phyloP scores from a whole-genome alignment of 2,329 filamentous ascomycete species.

The Juglanconis juglandina region DNA sequence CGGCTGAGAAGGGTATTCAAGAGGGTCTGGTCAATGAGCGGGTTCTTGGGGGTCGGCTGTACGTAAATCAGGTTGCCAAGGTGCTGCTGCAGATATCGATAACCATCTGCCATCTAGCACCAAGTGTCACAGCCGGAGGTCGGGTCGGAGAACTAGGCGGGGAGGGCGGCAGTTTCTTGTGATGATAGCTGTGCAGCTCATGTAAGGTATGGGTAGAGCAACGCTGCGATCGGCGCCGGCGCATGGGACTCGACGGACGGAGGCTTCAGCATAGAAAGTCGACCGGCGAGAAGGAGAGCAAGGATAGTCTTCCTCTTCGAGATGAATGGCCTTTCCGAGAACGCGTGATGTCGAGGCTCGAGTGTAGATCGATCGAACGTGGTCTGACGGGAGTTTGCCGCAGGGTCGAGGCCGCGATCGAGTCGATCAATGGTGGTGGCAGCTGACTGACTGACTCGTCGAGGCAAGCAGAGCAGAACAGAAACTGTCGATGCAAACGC shows the following conservation, averaged over 20 bases:
- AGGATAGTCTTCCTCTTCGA: constrained; percentile 4
- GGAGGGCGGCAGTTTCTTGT: constrained; percentile 14
- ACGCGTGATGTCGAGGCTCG: neutral
- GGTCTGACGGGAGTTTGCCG: neutral
- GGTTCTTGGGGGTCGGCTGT: constrained; percentile 47
- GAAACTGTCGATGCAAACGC: neutral
- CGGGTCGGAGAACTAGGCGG: neutral
- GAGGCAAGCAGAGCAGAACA: constrained; percentile 15
- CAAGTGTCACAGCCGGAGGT: constrained; percentile 24
- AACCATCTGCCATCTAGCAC: constrained; percentile 67
- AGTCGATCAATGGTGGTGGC: constrained; percentile 5
- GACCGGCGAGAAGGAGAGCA: constrained; percentile 6
- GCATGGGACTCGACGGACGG: constrained; percentile 26
- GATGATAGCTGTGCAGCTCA: constrained; percentile 29
- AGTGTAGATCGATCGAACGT: constrained; percentile 1
- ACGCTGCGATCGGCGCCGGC: constrained; percentile 26
- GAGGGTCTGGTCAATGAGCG: constrained; percentile 31
- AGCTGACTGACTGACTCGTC: constrained; percentile 16
- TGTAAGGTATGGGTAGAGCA: constrained; percentile 22
- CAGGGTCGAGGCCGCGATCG: neutral
- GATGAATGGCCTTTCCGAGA: constrained; percentile 4
- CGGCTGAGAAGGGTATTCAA: constrained; percentile 32
- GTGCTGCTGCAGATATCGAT: constrained; percentile 58
- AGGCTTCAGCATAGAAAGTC: constrained; percentile 25
- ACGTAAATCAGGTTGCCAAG: constrained; percentile 57